Conservation (phyloP, 2,329 filamentous ascomycete species). For the Colletotrichum echinochloae region DNA sequence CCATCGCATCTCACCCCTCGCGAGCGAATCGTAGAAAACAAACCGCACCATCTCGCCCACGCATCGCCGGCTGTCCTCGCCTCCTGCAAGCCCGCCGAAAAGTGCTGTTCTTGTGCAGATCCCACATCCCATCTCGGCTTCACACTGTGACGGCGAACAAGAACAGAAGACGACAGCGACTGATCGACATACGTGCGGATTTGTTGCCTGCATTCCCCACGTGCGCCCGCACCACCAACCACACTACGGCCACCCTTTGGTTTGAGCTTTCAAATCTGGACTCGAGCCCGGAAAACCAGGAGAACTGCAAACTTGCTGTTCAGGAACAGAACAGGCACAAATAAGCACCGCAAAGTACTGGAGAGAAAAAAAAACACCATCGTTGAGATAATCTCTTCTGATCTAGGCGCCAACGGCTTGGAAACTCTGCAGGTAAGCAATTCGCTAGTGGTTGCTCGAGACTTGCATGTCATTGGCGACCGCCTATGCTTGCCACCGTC, state of each 20-base stretch:
- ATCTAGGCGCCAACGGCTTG: neutral
- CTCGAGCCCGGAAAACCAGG: conserved; percentile 18
- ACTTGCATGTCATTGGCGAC: conserved; percentile 3
- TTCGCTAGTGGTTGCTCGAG: neutral
- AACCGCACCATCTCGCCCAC: neutral
- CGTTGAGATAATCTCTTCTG: neutral
- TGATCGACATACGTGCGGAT: conserved; percentile 31
- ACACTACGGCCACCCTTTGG: conserved; percentile 14
- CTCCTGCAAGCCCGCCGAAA: conserved; percentile 3
- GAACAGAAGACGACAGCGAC: conserved; percentile 22
- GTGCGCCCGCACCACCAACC: conserved; percentile 15
- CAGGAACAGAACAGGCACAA: neutral
- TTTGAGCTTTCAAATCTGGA: conserved; percentile 20
- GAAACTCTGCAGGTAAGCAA: conserved; percentile 26
- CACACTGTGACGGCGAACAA: conserved; percentile 19
- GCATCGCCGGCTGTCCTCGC: neutral
- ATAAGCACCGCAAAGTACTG: neutral
- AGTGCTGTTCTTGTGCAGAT: conserved; percentile 21
- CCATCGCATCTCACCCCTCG: neutral
- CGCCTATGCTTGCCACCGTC: neutral
- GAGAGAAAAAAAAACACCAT: neutral
- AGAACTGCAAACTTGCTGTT: neutral
- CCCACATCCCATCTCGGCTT: conserved; percentile 16
- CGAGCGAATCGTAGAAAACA: neutral
- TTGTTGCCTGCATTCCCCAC: conserved; percentile 34